Percentiles rank a stretch among this genome's conserved stretches.
Evolutionary conservation across 768 basidiomycete species (phyloP).

Genomic region (Russula ochroleuca): DNA sequence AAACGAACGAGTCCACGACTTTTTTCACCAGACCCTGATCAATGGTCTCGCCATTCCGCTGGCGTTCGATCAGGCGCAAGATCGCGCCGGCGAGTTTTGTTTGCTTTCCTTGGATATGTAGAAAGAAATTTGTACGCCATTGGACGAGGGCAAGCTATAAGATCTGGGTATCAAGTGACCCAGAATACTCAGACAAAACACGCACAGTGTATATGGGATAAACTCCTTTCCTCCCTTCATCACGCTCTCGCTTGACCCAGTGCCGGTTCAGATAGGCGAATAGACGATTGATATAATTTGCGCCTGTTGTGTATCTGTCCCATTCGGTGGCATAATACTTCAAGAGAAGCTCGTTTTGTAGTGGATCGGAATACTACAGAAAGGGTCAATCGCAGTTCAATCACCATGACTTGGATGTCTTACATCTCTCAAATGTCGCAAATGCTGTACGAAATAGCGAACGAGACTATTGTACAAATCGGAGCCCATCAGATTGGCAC

Average conservation of each 20-base stretch:
- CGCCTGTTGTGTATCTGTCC: slow-evolving; percentile 95
- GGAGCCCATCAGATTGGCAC: slow-evolving; percentile 94
- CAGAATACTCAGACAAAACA: slow-evolving; percentile 18
- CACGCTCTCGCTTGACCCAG: slow-evolving; percentile 98
- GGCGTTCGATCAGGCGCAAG: slow-evolving; percentile 84
- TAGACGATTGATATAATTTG: slow-evolving; percentile 93
- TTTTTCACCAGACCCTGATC: slow-evolving; percentile 91
- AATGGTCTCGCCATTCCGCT: slow-evolving; percentile 91
- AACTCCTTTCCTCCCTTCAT: slow-evolving; percentile 92
- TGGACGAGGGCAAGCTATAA: slow-evolving; percentile 85
- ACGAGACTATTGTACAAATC: slow-evolving; percentile 96
- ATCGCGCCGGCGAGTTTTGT: slow-evolving; percentile 83
- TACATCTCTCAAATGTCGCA: slow-evolving; percentile 61
- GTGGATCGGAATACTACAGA: slow-evolving; percentile 63
- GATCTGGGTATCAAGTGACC: slow-evolving; percentile 8
- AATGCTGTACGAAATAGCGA: slow-evolving; percentile 81
- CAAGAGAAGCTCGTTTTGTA: slow-evolving; percentile 84
- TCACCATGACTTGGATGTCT: slow-evolving; percentile 36
- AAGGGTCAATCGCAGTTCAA: slow-evolving; percentile 5
- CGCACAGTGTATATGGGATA: slow-evolving; percentile 94
- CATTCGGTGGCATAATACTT: slow-evolving; percentile 91
- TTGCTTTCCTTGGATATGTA: slow-evolving; percentile 77
- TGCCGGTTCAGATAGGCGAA: slow-evolving; percentile 98
- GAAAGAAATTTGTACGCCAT: slow-evolving; percentile 91
- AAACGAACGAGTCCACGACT: slow-evolving; percentile 92